Base-by-base conservation (phyloP, 2,329 filamentous ascomycete species). In the Pseudogymnoascus destructans region DNA sequence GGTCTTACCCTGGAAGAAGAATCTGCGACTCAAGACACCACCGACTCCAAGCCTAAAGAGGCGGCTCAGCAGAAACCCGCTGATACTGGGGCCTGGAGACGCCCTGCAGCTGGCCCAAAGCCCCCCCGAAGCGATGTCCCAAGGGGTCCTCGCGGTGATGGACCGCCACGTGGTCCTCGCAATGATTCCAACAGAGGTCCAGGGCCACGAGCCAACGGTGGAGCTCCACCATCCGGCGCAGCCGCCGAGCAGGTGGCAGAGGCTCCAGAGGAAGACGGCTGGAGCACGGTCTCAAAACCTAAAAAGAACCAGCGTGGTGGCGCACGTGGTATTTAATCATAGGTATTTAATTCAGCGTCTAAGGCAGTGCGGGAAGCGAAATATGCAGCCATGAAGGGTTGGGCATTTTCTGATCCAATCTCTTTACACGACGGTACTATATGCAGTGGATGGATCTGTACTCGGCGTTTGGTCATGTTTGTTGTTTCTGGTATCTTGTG, bases 11-110 rank as follows among this genome's bases (percentile, higher is more conserved):
- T 66, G 57, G 70, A 69, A 61, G 68, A 69, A 19, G 70, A 68
- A 58, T 66, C 65, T 46, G 61, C 65, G 57, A 70, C 71, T 58
- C 69, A 69, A 32, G 67, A 67, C 36, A 66, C 73, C n/a, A 67
- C 69, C 46, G 79, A 79, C 64, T 69, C 71, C 9, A 74, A 77
- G 66, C 71, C 75, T 58, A 74, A 68, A 61, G 77, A 79, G 57
- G 65, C 70, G 58, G 69, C 67, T n/a, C 71, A 72, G 64, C 76
- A 81, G 32, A 78, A 79, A 64, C 77, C 79, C 55, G 65, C 73
- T 23, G 82, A 85, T 63, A 75, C 76, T 60, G 77, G 78, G 57
- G 84, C 77, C 71, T 85, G 82, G 82, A 76, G 82, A 70, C 73
- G 75, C 61, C 69, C 77, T 42, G 73, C 77, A 11, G 73, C 71